phyloP scores from a whole-genome alignment of 768 basidiomycete species.

The Russula earlei region DNA sequence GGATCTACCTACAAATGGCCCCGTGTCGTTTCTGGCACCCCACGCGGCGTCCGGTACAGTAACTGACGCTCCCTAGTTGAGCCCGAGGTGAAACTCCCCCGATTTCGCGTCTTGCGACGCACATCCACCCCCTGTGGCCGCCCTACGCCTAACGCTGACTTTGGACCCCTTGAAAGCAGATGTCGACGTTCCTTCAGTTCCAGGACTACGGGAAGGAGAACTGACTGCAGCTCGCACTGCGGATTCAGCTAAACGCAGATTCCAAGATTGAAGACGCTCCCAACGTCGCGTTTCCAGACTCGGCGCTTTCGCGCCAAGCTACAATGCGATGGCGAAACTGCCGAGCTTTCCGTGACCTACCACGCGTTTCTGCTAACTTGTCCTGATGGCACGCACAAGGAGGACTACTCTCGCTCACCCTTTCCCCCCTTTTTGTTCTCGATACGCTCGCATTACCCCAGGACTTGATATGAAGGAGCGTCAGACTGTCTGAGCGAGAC shows the following conservation, averaged over 20 bases:
- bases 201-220: slow-evolving; percentile 4
- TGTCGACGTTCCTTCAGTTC: slow-evolving; percentile 7
- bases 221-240: background rate
- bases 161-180: too few species aligned
- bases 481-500: slow-evolving; percentile 1
- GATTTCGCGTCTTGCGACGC: too few species aligned
- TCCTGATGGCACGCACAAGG: background rate
- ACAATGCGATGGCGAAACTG: background rate
- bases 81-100: background rate
- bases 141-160: background rate
- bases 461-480: background rate
- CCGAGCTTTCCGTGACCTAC: slow-evolving; percentile 1
- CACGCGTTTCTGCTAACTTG: background rate
- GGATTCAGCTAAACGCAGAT: background rate
- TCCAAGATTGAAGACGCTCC: background rate
- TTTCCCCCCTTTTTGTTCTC: too few species aligned
- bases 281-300: background rate
- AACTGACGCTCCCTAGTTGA: slow-evolving; percentile 6
- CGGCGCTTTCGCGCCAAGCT: background rate
- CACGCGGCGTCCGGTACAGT: slow-evolving; percentile 1
- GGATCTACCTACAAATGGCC: slow-evolving; percentile 5
- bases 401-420: too few species aligned
- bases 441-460: background rate
- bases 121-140: background rate
- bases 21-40: slow-evolving; percentile 2